Conservation (phyloP, 2,329 filamentous ascomycete species). For the Calonectria pteridis region DNA sequence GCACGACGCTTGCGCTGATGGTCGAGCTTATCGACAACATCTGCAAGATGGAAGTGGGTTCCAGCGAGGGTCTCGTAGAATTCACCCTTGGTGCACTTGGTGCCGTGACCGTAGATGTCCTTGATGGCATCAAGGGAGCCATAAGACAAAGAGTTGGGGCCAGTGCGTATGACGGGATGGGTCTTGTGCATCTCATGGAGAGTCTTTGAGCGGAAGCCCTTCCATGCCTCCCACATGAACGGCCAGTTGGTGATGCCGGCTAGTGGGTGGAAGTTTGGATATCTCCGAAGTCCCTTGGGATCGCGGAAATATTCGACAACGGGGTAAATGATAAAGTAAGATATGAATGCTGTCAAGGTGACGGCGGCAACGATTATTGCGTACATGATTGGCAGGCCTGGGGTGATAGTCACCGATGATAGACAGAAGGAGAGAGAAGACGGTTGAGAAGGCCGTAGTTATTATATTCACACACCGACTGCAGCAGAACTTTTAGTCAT, state of each 20-base stretch:
- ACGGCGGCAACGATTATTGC: conserved; percentile 27
- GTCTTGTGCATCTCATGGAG: conserved; percentile 61
- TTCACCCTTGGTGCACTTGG: conserved; percentile 62
- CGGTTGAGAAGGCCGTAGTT: conserved; percentile 11
- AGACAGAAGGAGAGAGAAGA: background rate
- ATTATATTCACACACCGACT: conserved; percentile 21
- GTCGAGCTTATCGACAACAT: conserved; percentile 64
- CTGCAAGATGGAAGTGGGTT: conserved; percentile 64
- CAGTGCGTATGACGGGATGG: conserved; percentile 47
- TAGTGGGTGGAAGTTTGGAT: conserved; percentile 39
- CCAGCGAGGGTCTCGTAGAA: conserved; percentile 61
- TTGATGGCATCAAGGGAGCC: conserved; percentile 39
- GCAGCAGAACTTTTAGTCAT: background rate
- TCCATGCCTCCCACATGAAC: conserved; percentile 37
- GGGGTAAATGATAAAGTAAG: conserved; percentile 35
- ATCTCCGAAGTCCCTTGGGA: conserved; percentile 52
- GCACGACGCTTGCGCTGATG: conserved; percentile 65
- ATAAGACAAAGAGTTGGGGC: conserved; percentile 45
- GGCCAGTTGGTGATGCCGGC: conserved; percentile 37
- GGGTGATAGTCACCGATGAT: background rate
- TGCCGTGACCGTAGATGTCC: conserved; percentile 59
- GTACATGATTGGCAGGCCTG: conserved; percentile 35
- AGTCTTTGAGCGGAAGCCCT: conserved; percentile 58
- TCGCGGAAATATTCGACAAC: conserved; percentile 40
- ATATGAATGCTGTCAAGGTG: conserved; percentile 21